These are phyloP conservation scores for Diplodia sapinea DNA, from an alignment of 2,329 filamentous ascomycete species.

Conservation along the genomic window DNA sequence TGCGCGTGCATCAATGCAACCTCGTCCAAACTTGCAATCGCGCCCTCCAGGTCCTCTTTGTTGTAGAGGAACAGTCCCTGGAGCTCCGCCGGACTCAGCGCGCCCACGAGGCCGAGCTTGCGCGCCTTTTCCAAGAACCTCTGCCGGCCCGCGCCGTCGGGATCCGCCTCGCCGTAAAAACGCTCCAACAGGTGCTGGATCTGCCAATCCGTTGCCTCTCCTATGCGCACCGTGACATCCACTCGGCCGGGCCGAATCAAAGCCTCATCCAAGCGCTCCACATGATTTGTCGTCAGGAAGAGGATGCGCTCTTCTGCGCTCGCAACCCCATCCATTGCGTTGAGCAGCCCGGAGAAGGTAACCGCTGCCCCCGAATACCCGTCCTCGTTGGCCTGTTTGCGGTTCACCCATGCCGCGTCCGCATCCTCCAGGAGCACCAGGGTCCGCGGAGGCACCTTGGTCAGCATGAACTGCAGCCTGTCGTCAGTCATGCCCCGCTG, in stretches of 20 bases:
- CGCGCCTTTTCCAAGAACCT: constrained; percentile 74
- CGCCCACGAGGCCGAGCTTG: constrained; percentile 72
- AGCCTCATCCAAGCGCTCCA: constrained; percentile 86
- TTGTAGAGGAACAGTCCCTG: constrained; percentile 96
- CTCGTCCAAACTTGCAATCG: constrained; percentile 77
- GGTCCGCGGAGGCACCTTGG: constrained; percentile 81
- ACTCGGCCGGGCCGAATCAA: constrained; percentile 89
- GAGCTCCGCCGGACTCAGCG: constrained; percentile 84
- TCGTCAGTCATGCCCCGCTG: constrained; percentile 90
- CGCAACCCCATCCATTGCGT: constrained; percentile 79
- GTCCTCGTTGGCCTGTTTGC: constrained; percentile 75
- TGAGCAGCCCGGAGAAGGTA: constrained; percentile 87
- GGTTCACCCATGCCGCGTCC: constrained; percentile 86
- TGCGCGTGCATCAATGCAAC: constrained; percentile 45
- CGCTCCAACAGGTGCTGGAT: constrained; percentile 89
- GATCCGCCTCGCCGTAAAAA: constrained; percentile 86
- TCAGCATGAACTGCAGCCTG: constrained; percentile 82
- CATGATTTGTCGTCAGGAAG: constrained; percentile 93
- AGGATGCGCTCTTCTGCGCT: constrained; percentile 93
- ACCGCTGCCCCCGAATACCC: constrained; percentile 88
- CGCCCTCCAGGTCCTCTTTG: constrained; percentile 87
- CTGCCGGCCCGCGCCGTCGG: constrained; percentile 64
- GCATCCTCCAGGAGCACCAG: constrained; percentile 87
- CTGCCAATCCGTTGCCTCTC: constrained; percentile 84
- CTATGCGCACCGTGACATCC: constrained; percentile 89